Evolutionary conservation across 2,329 filamentous ascomycete species (phyloP), one percentile per base, ranked within the genome.

Genomic region (Colletotrichum neosansevieriae): DNA sequence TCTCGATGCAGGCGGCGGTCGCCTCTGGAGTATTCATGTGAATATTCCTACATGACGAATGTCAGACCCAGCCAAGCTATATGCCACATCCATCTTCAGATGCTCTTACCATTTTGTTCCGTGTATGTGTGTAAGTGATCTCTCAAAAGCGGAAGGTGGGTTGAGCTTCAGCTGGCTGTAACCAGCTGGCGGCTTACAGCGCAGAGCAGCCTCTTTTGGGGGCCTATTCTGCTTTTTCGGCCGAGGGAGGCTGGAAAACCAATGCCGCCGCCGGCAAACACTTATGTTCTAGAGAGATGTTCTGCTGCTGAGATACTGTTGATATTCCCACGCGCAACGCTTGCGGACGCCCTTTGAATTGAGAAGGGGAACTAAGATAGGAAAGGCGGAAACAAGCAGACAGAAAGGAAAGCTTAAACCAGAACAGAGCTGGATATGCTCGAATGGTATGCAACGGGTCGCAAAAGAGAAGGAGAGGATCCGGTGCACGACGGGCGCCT

Each of bases 1-100:
- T 87, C 84, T 67, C 78, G 79, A 63, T 81, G 81, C 75, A 80
- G 79, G 66, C 75, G 76, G 70, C 74, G 74, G 57, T 80, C 76
- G 74, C 80, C 75, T 47, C 60, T 71, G 72, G 78, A 70, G 71
- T 77, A 75, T 58, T 77, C 75, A 72, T 77, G 75, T 69, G 75
- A 71, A 73, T 78, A 76, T 40, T 81, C 79, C 81, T 83, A 62
- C 4, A 36, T 29, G 42, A 49, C 40, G 42, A 29, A 10, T 29
- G 61, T 68, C 45, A 68, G 61, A 19, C 21, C 60, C 17, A 47
- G 6, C 21, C 15, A 64, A 38, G 51, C 15, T n/a, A 12, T 10
- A 12, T 21, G 36, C 12, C 32, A 9, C 15, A n/a, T 40, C 6
- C 29, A 21, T 24, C 13, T 15, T n/a, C 51, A 59, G 21, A 29